Evolutionary conservation across 2,329 filamentous ascomycete genomes (phyloP).

Genomic region (Diaporthe destruens): DNA sequence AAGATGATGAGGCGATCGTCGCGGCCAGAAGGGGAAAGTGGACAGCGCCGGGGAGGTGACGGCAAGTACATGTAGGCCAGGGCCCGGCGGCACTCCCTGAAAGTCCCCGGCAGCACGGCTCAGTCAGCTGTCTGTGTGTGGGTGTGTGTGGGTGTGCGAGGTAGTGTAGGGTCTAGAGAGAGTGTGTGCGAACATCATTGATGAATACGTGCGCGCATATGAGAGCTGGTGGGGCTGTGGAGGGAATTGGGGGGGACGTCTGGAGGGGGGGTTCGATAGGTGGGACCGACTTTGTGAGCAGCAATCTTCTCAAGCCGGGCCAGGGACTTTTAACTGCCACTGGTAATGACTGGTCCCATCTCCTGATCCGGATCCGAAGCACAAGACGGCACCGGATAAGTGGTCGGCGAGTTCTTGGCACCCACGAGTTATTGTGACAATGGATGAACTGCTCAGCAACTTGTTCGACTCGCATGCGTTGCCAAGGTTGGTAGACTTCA

Average conservation of each 20-base stretch:
- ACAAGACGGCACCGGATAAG: conserved; percentile 8
- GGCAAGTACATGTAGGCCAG: neutral
- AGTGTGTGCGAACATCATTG: too few relatives aligned
- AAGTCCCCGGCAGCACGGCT: conserved; percentile 21
- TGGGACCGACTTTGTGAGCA: conserved; percentile 13
- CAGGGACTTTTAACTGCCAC: conserved; percentile 10
- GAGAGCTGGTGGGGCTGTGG: neutral
- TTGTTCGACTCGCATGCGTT: neutral
- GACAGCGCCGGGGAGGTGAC: neutral
- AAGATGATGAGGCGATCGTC: conserved; percentile 11
- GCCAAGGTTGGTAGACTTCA: neutral
- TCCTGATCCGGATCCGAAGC: conserved; percentile 14
- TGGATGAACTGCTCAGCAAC: neutral
- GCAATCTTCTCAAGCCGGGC: conserved; percentile 4
- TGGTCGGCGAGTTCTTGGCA: neutral
- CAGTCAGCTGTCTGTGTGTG: conserved; percentile 10
- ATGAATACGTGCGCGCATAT: neutral
- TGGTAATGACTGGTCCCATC: neutral
- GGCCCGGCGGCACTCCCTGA: conserved; percentile 13
- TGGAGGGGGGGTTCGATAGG: neutral
- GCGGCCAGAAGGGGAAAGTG: conserved; percentile 3
- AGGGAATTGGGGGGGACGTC: too few relatives aligned
- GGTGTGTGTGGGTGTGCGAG: neutral
- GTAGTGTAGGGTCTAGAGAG: neutral
- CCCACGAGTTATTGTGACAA: neutral